Conservation (phyloP, 495 filamentous ascomycete species). For the Tricharina praecox region DNA sequence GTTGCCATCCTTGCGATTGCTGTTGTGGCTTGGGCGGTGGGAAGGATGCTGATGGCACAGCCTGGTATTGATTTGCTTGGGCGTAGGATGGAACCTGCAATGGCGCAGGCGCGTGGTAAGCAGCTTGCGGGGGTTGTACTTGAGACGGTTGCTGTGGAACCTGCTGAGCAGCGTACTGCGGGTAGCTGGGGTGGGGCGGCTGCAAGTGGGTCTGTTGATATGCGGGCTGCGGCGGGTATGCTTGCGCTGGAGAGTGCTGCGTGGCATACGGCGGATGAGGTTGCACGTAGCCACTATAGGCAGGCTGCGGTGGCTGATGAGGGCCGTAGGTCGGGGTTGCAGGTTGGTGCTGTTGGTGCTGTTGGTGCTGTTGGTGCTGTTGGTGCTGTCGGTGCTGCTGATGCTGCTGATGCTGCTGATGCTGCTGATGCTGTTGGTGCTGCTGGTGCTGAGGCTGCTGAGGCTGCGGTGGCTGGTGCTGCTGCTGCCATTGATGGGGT, state of each 20-base stretch:
- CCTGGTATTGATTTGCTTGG: conserved; percentile 3
- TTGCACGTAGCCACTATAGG: conserved; percentile 20
- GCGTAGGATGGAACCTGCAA: conserved; percentile 1
- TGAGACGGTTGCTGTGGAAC: conserved; percentile 22
- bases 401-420: conserved; percentile 22
- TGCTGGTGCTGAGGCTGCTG: conserved; percentile 17
- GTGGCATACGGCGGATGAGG: conserved; percentile 21
- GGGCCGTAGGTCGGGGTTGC: conserved; percentile 16
- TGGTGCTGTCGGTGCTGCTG: conserved; percentile 21
- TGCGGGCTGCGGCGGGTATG: conserved; percentile 13
- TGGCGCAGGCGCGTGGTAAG: conserved; percentile 1
- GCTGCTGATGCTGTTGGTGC: conserved; percentile 22
- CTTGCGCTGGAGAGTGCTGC: conserved; percentile 18
- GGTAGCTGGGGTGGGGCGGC: conserved; percentile 13
- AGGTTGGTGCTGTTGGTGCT: too few relatives aligned
- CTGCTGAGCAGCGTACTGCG: conserved; percentile 10
- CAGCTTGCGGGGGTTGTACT: background rate
- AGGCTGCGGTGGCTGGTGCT: conserved; percentile 20
- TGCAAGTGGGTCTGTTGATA: conserved; percentile 6
- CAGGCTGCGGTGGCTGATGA: conserved; percentile 26
- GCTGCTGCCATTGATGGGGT: conserved; percentile 19
- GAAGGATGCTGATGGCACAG: conserved; percentile 3
- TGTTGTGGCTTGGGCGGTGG: background rate
- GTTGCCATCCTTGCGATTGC: conserved; percentile 1
- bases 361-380: too few relatives aligned